Base-by-base conservation (phyloP, 2,329 filamentous ascomycete species). In the Daldinia eschscholtzii region DNA sequence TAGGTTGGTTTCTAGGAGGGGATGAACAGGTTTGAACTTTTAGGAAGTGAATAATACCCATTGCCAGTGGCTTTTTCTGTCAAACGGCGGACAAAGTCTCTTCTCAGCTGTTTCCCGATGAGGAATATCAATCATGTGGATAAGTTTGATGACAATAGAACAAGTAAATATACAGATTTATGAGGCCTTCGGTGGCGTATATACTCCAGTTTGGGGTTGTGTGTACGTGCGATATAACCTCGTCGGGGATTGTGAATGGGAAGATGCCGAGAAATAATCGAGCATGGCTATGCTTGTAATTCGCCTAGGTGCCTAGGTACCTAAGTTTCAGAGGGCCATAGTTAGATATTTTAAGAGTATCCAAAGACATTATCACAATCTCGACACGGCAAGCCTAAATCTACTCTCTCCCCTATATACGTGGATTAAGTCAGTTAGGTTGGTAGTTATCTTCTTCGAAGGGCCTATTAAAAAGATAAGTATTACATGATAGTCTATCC, bases 21-120 rank as follows among this genome's bases (percentile, higher is more conserved):
- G 55, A 60, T 61, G 46, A 60, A 61, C 46, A 65, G 67, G 67
- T 68, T 13, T 68, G 53, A 55, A 61, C 64, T 72, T 59, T 67
- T 64, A 52, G 59, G 67, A 62, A 63, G 72, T 70, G 70, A 69
- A 75, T 72, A 75, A 76, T 76, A 76, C 74, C 74, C 74, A 72
- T 63, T 67, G 64, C 59, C 59, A 67, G 62, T 70, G 55, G 35
- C 52, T 52, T 68, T 60, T 61, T 41, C 57, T 66, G 59, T 68
- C 53, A 26, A 55, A 53, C 53, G 70, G 64, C 70, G 65, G 64
- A 68, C 30, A 37, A 35, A 62, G 13, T 65, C 48, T 57, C 26
- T 33, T 63, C 15, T 28, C 42, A 35, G 30, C 28, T 52, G 26
- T 39, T 62, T 35, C n/a, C 28, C 48, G 48, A 48, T 23, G 78